Percentiles rank a stretch among this genome's conserved stretches.
Evolutionary conservation across 805 yeast species (phyloP).

Genomic region (Saccharomycopsis guyanensis): DNA sequence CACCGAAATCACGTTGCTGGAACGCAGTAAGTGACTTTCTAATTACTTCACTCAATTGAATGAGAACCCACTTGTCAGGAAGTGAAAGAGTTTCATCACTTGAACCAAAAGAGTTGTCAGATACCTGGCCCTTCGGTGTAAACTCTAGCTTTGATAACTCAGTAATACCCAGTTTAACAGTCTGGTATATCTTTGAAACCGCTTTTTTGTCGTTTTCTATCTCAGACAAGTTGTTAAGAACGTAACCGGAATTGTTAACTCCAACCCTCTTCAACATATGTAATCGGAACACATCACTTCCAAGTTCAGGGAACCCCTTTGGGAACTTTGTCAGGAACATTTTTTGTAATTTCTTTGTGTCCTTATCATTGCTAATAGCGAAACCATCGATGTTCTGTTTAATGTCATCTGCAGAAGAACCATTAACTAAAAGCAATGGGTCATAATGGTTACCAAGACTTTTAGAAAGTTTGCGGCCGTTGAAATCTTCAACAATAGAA

Average conservation of each 20-base stretch:
- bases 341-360: conserved; percentile 72
- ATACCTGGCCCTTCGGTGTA: conserved; percentile 54
- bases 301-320: conserved; percentile 96
- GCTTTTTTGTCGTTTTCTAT: conserved; percentile 93
- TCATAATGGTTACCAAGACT: conserved; percentile 93
- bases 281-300: conserved; percentile 95
- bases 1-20: conserved; percentile 82
- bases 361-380: conserved; percentile 87
- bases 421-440: conserved; percentile 87
- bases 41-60: conserved; percentile 66
- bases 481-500: conserved; percentile 96
- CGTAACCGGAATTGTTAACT: conserved; percentile 31
- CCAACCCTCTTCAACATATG: conserved; percentile 5
- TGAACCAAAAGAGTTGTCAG: too few relatives aligned
- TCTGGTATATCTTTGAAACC: conserved; percentile 98
- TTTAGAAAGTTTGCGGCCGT: conserved; percentile 98
- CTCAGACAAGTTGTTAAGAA: conserved; percentile 89
- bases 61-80: conserved; percentile 96
- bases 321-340: conserved; percentile 90
- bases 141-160: conserved; percentile 69
- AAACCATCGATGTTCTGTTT: conserved; percentile 57
- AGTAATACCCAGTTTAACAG: conserved; percentile 91
- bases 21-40: conserved; percentile 47
- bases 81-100: too few relatives aligned
- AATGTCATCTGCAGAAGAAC: conserved; percentile 70